Evolutionary conservation across 1,139 yeast genomes (phyloP), one percentile per base, ranked within the genome.

Genomic region (Candida sanyaensis): DNA sequence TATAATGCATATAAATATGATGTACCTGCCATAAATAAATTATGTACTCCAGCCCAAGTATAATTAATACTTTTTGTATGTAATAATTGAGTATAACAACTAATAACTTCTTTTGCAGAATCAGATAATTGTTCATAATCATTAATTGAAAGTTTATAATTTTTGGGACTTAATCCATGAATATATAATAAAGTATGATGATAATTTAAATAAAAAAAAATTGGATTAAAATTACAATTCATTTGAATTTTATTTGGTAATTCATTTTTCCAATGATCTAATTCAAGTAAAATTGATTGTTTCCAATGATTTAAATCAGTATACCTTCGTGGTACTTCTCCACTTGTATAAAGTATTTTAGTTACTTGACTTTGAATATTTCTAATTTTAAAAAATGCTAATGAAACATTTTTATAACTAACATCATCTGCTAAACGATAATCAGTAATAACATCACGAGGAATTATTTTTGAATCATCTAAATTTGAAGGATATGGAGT

Each of bases 31-130:
- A 88, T 86, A 61, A 89, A 89, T 47, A 89, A 69, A 63, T 89
- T 90, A 63, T 90, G 96, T 1, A 90, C 93, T 0, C 96, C 96
- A 1, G 92, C 93, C 97, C 97, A 91, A 0, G 97, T 89, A 65
- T 88, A 91, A 63, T 90, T 90, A 52, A 90, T 77, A 42, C 81
- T 74, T 55, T 80, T 81, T 31, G 75, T 75, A 21, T 70, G 65
- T 54, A 80, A 80, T 39, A 90, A 68, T 44, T 77, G 80, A 42
- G 78, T 70, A 62, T 88, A 91, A 39, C 83, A 78, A 41, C 75
- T 71, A 47, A 90, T 84, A 37, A 89, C 78, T 41, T 84, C 84
- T 55, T 78, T 80, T 1, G 95, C 81, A 1, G 92, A 80, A 28
- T 79, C 81, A 13, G 80, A 77, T n/a, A 88, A 81, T 41, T 78